phyloP scores from a whole-genome alignment of 352 stramenopile species.

The Pythium phragmiticola region DNA sequence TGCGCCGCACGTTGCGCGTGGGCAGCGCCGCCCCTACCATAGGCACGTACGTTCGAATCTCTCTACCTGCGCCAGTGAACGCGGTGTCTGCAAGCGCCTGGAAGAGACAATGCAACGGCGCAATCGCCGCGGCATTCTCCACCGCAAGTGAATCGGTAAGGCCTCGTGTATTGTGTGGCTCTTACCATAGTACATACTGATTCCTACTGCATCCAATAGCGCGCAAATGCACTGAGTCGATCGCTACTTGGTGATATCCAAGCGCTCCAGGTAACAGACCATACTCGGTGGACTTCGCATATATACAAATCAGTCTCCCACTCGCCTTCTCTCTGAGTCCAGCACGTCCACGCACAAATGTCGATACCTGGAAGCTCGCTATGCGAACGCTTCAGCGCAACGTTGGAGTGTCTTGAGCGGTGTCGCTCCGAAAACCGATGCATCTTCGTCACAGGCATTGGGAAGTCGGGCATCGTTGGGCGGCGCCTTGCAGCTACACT shows the following conservation, averaged over 20 bases:
- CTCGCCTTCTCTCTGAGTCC: background rate
- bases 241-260: constrained; percentile 21
- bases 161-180: too few species aligned
- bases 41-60: background rate
- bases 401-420: constrained; percentile 35
- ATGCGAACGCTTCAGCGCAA: constrained; percentile 31
- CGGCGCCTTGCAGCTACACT: constrained; percentile 68
- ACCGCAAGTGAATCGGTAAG: background rate
- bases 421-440: constrained; percentile 44
- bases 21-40: background rate
- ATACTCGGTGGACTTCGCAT: background rate
- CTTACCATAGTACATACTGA: background rate
- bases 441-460: constrained; percentile 74
- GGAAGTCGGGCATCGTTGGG: constrained; percentile 79
- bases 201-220: background rate
- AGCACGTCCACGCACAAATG: constrained; percentile 47
- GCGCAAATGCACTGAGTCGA: background rate
- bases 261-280: constrained; percentile 8
- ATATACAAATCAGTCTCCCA: too few species aligned
- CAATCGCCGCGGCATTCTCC: background rate
- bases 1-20: background rate
- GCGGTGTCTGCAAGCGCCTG: background rate
- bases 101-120: background rate
- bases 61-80: background rate
- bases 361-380: constrained; percentile 25